Base-by-base conservation (phyloP, 1,284 basidiomycete genomes). In the Ceratobasidium sp. region DNA sequence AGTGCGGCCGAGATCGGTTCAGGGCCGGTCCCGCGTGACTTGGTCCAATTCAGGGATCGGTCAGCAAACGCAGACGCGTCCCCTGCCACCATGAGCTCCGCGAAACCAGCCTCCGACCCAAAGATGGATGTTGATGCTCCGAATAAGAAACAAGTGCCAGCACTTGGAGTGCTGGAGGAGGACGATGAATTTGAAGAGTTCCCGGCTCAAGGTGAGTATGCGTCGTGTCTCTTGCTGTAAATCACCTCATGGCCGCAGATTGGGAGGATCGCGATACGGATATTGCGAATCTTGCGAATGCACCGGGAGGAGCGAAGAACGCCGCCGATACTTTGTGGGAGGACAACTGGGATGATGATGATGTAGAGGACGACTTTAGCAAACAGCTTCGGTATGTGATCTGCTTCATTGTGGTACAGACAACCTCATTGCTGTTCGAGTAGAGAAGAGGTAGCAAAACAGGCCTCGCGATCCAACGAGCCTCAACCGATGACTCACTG, bases 331-430 rank as follows among this genome's bases (percentile, higher is more conserved):
- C 95, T 77, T 82, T 98, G 34, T 99, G 96, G 96, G 96, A 98
- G 82, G 96, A 98, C 76, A 98, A 98, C 78, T 99, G 96, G 96
- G 96, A 99, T 76, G 96, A 99, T 76, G 96, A 99, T 80, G 96
- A 98, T 79, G 90, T 97, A 72, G 96, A 97, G 78, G 96, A 98
- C 76, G 94, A 98, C 75, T 99, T 98, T 78, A 96, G 94, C 76
- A 89, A 93, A 70, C 94, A 97, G 79, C 82, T 99, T 75, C 87
- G 96, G 96, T 96, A 75, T 75, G 84, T 79, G 5, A 32, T 25
- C 45, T 8, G 6, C 17, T n/a, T 22, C 8, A 10, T 22, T 22
- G 20, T 10, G 13, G 17, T 60, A 25, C 22, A 1, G 35, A 32
- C 64, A 6, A 25, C 20, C 29, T 29, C 29, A 45, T 20, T 31